These are phyloP conservation scores for Lodderomyces theae DNA, from an alignment of 1,139 yeast species.

Conservation along the genomic window DNA sequence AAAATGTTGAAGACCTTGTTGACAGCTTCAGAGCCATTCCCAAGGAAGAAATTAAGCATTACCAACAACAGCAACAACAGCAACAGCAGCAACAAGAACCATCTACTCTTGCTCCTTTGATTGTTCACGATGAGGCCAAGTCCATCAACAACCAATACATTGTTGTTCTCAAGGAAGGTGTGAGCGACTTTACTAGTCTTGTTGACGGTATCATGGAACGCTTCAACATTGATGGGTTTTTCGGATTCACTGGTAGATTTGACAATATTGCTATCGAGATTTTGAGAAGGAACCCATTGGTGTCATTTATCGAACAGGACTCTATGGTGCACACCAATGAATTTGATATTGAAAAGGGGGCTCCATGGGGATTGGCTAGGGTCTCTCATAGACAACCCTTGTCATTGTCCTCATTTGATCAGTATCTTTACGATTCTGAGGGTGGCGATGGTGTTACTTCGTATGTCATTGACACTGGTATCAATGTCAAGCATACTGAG, in stretches of 20 bases:
- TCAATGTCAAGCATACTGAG: constrained; percentile 40
- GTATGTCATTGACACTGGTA: constrained; percentile 45
- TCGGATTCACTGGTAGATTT: constrained; percentile 81
- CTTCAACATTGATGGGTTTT: constrained; percentile 30
- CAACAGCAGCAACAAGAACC: constrained; percentile 14
- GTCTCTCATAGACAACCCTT: constrained; percentile 80
- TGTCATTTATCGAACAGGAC: constrained; percentile 77
- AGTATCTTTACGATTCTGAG: constrained; percentile 53
- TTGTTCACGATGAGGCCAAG: constrained; percentile 17
- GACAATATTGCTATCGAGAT: constrained; percentile 66
- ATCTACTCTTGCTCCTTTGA: constrained; percentile 15
- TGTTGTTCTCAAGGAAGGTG: constrained; percentile 33
- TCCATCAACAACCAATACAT: constrained; percentile 39
- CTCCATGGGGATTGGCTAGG: constrained; percentile 97
- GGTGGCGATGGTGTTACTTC: constrained; percentile 46
- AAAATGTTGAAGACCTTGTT: no score
- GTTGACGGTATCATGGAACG: no score
- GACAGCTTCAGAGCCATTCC: not conserved
- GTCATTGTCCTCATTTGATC: constrained; percentile 76
- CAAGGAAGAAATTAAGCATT: not conserved
- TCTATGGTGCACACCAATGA: constrained; percentile 68
- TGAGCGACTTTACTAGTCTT: no score
- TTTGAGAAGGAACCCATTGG: constrained; percentile 70
- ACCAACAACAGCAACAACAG: no score
- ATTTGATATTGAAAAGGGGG: constrained; percentile 68